phyloP scores from a whole-genome alignment of 371 early-diverging fungal species.

The Mucor saturninus region DNA sequence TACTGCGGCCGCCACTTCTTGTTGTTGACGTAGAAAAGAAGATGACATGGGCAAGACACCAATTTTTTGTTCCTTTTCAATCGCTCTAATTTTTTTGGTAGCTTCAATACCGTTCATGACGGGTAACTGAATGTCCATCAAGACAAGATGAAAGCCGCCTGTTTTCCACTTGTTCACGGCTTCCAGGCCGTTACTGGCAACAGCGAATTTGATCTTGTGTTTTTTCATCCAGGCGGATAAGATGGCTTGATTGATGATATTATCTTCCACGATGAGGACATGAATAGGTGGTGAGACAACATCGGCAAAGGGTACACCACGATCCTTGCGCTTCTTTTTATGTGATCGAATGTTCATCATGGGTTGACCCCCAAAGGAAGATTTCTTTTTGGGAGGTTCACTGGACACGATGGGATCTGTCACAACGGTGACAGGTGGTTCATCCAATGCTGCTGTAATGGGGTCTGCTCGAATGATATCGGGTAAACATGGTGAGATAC shows the following conservation, averaged over 20 bases:
- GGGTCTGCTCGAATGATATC: neutral
- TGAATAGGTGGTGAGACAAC: constrained; percentile 60
- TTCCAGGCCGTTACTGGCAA: constrained; percentile 70
- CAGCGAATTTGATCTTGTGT: constrained; percentile 65
- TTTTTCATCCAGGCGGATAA: constrained; percentile 69
- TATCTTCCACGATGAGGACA: constrained; percentile 80
- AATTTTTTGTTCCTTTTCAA: constrained; percentile 64
- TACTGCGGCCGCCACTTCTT: constrained; percentile 7
- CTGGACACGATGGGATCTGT: neutral
- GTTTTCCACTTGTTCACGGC: constrained; percentile 71
- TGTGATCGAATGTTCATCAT: constrained; percentile 23
- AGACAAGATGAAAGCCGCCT: constrained; percentile 70
- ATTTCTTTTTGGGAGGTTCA: constrained; percentile 9
- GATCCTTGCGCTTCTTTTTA: constrained; percentile 27
- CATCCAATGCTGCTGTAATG: neutral
- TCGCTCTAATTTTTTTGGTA: constrained; percentile 65
- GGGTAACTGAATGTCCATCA: constrained; percentile 82
- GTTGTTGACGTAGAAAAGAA: constrained; percentile 22
- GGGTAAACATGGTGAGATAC: neutral
- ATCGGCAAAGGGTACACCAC: constrained; percentile 26
- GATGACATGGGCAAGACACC: constrained; percentile 50
- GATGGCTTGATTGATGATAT: constrained; percentile 72
- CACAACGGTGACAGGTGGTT: neutral
- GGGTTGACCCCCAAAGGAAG: neutral
- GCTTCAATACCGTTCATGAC: constrained; percentile 81